These are phyloP conservation scores for Alternaria incomplexa DNA, from an alignment of 2,329 filamentous ascomycete genomes.

Conservation along the genomic window DNA sequence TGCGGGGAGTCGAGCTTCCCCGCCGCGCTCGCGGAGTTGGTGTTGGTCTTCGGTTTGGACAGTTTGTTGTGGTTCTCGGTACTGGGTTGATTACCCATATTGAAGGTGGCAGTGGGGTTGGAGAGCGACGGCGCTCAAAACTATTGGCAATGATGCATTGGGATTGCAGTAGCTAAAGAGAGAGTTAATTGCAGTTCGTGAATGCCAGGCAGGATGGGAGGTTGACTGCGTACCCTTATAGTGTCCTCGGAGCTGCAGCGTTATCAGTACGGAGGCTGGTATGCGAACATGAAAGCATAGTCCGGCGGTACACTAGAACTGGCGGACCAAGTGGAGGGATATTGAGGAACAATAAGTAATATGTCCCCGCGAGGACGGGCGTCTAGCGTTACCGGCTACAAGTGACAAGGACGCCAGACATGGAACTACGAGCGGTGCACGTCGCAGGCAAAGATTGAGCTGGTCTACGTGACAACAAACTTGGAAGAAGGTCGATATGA, in stretches of 20 bases:
- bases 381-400: conserved; percentile 20
- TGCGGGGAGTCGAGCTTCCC: conserved; percentile 27
- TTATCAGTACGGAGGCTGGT: conserved; percentile 28
- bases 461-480: conserved; percentile 40
- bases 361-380: conserved; percentile 19
- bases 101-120: conserved; percentile 20
- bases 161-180: conserved; percentile 12
- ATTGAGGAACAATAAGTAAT: conserved; percentile 20
- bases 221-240: conserved; percentile 21
- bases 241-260: conserved; percentile 4
- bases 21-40: conserved; percentile 32
- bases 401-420: conserved; percentile 18
- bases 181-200: conserved; percentile 11
- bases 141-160: conserved; percentile 18
- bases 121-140: conserved; percentile 29
- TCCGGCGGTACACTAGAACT: conserved; percentile 19
- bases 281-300: conserved; percentile 6
- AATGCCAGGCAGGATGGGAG: conserved; percentile 13
- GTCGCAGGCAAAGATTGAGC: conserved; percentile 25
- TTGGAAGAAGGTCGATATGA: conserved; percentile 42
- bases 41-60: conserved; percentile 46
- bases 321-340: conserved; percentile 10
- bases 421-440: conserved; percentile 27
- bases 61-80: conserved; percentile 35
- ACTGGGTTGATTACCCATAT: conserved; percentile 43